Base-by-base conservation (phyloP, 768 basidiomycete species). In the Phylloporus rhodoxanthus region DNA sequence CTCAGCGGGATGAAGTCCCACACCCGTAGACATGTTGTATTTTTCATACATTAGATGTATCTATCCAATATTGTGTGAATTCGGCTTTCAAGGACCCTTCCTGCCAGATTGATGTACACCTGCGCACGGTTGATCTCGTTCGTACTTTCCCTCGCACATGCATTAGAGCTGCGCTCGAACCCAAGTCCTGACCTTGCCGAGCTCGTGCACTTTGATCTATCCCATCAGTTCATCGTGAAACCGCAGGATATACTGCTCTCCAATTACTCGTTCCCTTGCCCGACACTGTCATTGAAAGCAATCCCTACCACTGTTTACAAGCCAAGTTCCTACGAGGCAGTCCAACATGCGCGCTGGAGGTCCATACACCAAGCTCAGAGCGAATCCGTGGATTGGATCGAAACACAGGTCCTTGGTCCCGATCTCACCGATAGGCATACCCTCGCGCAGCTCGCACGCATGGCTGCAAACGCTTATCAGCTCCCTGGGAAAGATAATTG, bases 401-500 rank as follows among this genome's bases (percentile, higher is more conserved):
- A 75, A 42, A 64, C 79, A 3, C 72, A 81, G 37, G 72, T 90
- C 10, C 71, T 77, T 4, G 90, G 75, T 4, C 95, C 95, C 0
- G 86, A 96, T 61, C 67, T 92, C 14, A 76, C 78, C 50, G 88
- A 95, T 63, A 70, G 76, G 45, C 84, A 87, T 58, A 96, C 93
- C 0, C 70, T 97, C 6, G 74, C 76, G 2, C 84, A 91, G 62
- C 75, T 98, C 25, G 93, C 87, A 8, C 72, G 88, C 50, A 94
- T 97, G 85, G 75, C 84, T 9, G 88, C 83, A 30, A 90, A 97
- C 63, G 94, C 95, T 2, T 97, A 97, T 69, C 80, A 84, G 10
- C 64, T 81, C 26, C 85, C 87, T 14, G 80, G 82, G 6, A 69
- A 73, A 58, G 75, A 72, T 43, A 83, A 82, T 43, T 96, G 92